Base-by-base conservation (phyloP, 2,329 filamentous ascomycete species). In the Clarireedia homoeocarpa region DNA sequence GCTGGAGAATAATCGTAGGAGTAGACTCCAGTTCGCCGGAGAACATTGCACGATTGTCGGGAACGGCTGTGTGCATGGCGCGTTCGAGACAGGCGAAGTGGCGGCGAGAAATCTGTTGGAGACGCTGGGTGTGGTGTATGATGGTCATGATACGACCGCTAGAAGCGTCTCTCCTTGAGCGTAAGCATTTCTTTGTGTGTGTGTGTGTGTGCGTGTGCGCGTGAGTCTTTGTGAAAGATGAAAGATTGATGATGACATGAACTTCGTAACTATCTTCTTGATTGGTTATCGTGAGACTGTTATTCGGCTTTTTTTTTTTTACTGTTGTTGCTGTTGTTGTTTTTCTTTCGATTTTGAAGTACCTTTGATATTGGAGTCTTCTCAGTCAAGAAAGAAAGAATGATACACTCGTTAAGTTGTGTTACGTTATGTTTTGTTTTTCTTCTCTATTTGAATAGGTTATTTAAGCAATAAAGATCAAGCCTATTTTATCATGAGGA, bases 31-130 rank as follows among this genome's bases (percentile, higher is more conserved):
- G 56, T 74, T 74, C 52, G 73, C 73, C 1, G 73, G 73, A 36
- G 70, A 72, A 59, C 70, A 72, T 59, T 73, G 71, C 54, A 71
- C 71, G 36, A 56, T 70, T 59, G 66, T 69, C 27, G 72, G 69
- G 17, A 74, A 74, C 61, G 72, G 72, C 34, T 74, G 72, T 62
- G 72, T 74, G 24, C 72, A 74, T 61, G 72, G 72, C 23, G 72
- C 72, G n/a, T 74, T 73, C 58, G 71, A 71, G 51, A 73, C 72
- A 15, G 72, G 72, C 36, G 72, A 74, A 63, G 69, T 66, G 20
- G 71, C 72, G 14, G 72, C 72, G 27, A 67, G 65, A 56, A 74
- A 74, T 60, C 59, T 74, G 48, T 59, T 74, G 58, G 59, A 64
- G 34, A 67, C 59, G 3, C 69, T 74, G 58, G 70, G 67, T 9